Percentiles rank a stretch among this genome's conserved stretches.
phyloP scores from a whole-genome alignment of 352 stramenopile species.

The Pythium oligandrum region DNA sequence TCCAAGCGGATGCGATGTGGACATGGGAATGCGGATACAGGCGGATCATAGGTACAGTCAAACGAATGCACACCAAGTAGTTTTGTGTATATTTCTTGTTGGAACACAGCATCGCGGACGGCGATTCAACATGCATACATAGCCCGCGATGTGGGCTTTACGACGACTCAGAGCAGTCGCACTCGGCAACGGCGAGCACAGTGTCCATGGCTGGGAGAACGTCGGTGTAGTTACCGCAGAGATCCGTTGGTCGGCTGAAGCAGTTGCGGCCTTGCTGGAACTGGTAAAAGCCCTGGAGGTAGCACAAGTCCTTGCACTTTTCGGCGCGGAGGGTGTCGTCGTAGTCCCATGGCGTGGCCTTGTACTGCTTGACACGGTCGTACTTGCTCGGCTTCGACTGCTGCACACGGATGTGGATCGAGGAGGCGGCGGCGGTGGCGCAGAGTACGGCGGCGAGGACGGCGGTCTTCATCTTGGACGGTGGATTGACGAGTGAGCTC shows the following conservation, averaged over 20 bases:
- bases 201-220: constrained; percentile 36
- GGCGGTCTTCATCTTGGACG: no score
- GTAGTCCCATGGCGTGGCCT: constrained; percentile 64
- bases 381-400: no score
- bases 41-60: background rate
- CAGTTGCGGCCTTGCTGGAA: constrained; percentile 61
- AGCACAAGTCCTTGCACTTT: constrained; percentile 64
- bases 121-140: background rate
- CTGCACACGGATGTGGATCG: no score
- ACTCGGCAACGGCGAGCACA: constrained; percentile 56
- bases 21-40: background rate
- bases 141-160: constrained; percentile 2
- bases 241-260: constrained; percentile 36
- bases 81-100: background rate
- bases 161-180: constrained; percentile 23
- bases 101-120: no score
- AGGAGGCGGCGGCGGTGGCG: no score
- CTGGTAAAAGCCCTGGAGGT: constrained; percentile 50
- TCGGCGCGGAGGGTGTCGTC: constrained; percentile 30
- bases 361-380: constrained; percentile 22
- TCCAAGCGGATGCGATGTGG: background rate
- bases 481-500: no score
- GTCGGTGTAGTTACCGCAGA: constrained; percentile 59
- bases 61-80: background rate
- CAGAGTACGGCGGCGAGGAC: no score